Evolutionary conservation across 164 flowering plant species (phyloP), one percentile per base, ranked within the genome.

Genomic region (Vitis vinifera): DNA sequence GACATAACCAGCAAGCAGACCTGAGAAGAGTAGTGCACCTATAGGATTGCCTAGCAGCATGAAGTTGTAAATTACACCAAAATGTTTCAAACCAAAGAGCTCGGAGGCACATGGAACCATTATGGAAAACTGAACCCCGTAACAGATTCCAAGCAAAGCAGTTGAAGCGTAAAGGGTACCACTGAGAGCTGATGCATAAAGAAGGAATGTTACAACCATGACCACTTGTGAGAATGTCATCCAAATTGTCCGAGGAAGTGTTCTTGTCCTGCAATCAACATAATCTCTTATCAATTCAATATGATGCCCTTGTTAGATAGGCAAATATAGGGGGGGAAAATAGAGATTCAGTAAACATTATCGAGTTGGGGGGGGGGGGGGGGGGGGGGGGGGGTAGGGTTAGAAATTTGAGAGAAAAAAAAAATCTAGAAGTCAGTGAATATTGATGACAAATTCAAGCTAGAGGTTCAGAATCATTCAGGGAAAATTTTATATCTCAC

Each of bases 21-120:
- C 90, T 2, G 94, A 89, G 86, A 89, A 88, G 61, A 89, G 82
- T 5, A 86, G 72, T 30, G 94, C 90, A 47, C 94, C 94, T 27
- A 85, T 59, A 10, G 94, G 91, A 55, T 86, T 88, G 30, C 88
- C 88, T 2, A 89, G 71, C 62, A 31, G 63, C 78, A 89, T 82
- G 76, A 86, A 83, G 69, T 82, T 89, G 82, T 71, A 86, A 44
- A 85, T 86, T 44, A 85, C 55, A 10, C 94, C 94, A 68, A 87
- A 89, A 76, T 78, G 69, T 63, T 74, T 76, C 55, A 85, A 63
- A 15, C 85, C 85, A 55, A 79, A 81, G 50, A 83, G 77, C 69
- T 77, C 86, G 0, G 83, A 81, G n/a, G 71, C 73, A 51, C 76
- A 75, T 15, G 84, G 82, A 15, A 84, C 75, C 77, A 79, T 78